A percentile compares a stretch with the other conserved stretches of the same genome.
These are phyloP conservation scores for Hypoxylon cercidicola DNA, from an alignment of 495 filamentous ascomycete species.

Conservation along the genomic window DNA sequence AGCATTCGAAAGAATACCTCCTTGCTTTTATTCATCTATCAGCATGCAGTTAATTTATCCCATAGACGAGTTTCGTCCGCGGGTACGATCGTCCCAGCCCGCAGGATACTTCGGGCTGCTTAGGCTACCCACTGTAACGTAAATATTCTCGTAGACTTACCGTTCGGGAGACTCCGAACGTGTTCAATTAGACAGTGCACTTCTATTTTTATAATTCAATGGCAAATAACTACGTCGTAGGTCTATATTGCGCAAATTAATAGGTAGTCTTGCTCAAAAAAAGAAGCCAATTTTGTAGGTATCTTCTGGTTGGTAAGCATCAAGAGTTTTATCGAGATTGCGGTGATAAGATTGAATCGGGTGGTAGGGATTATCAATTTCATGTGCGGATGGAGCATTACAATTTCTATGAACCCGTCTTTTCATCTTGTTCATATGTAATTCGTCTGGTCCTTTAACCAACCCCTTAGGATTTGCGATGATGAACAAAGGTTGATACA, in stretches of 20 bases:
- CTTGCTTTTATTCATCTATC: slow-evolving; percentile 21
- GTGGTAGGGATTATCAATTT: slow-evolving; percentile 26
- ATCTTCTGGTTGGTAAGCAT: not conserved
- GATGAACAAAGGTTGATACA: too few relatives aligned
- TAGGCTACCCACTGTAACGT: not conserved
- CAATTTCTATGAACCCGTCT: slow-evolving; percentile 32
- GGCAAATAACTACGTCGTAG: too few relatives aligned
- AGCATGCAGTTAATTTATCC: slow-evolving; percentile 34
- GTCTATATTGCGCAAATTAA: not conserved
- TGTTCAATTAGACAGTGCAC: too few relatives aligned
- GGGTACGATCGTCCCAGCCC: too few relatives aligned
- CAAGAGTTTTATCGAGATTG: slow-evolving; percentile 36
- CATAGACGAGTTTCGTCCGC: not conserved
- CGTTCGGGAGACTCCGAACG: too few relatives aligned
- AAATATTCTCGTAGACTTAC: not conserved
- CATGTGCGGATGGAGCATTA: slow-evolving; percentile 23
- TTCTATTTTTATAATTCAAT: too few relatives aligned
- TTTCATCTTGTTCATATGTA: slow-evolving; percentile 1
- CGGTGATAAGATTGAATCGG: slow-evolving; percentile 25
- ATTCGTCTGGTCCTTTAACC: too few relatives aligned
- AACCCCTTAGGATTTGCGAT: too few relatives aligned
- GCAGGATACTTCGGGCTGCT: not conserved
- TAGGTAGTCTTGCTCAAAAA: not conserved
- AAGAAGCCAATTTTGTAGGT: not conserved
- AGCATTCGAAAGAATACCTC: slow-evolving; percentile 15